phyloP scores from a whole-genome alignment of 148 eudicot genomes.

The Drosera capensis region DNA sequence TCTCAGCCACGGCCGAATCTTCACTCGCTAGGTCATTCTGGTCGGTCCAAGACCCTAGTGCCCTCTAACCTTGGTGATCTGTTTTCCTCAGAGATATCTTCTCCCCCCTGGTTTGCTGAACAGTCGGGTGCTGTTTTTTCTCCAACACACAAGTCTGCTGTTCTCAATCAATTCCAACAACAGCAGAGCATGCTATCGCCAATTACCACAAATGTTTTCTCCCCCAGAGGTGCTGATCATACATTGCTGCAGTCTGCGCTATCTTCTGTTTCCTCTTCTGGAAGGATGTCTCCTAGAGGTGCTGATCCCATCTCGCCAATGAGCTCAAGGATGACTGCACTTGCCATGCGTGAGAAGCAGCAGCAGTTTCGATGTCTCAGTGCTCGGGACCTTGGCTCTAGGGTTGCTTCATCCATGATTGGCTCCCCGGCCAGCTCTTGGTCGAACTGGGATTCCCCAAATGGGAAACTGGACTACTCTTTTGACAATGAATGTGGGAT shows the following conservation, averaged over 20 bases:
- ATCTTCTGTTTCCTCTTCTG: conserved; percentile 21
- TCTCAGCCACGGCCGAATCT: conserved; percentile 14
- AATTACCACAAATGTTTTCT: conserved; percentile 38
- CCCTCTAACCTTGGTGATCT: conserved; percentile 52
- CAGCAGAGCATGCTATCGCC: conserved; percentile 44
- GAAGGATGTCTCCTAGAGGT: conserved; percentile 52
- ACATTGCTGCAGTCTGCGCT: conserved; percentile 27
- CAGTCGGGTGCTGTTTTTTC: conserved; percentile 27
- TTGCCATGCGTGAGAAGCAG: conserved; percentile 39
- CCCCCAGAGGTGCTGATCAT: conserved; percentile 41
- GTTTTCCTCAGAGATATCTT: conserved; percentile 41
- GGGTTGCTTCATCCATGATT: conserved; percentile 15
- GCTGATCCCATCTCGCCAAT: conserved; percentile 62
- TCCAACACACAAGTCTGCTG: conserved; percentile 43
- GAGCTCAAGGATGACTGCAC: conserved; percentile 34
- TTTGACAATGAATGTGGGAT: conserved; percentile 22
- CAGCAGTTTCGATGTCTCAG: conserved; percentile 53
- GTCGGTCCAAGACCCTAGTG: conserved; percentile 25
- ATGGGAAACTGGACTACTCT: conserved; percentile 43
- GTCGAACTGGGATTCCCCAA: conserved; percentile 34
- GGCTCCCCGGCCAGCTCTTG: conserved; percentile 24
- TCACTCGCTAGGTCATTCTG: conserved; percentile 26
- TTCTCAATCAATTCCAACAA: conserved; percentile 56
- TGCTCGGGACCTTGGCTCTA: conserved; percentile 52
- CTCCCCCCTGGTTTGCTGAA: conserved; percentile 35